Base-by-base conservation (phyloP, 2,329 filamentous ascomycete genomes). In the Cytospora mali region DNA sequence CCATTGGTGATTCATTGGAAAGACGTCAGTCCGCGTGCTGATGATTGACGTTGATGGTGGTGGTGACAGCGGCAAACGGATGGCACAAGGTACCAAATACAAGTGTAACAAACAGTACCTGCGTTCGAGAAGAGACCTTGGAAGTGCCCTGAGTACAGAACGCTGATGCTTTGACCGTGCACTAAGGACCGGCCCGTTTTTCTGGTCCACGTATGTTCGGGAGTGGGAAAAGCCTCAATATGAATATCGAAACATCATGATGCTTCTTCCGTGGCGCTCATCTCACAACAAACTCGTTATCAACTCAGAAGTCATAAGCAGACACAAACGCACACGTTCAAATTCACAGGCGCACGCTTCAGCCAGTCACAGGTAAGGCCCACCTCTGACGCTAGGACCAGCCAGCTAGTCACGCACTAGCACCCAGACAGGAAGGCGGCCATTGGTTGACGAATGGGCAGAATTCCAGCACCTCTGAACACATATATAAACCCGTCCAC, bases 401-500 rank as follows among this genome's bases (percentile, higher is more conserved):
- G 11, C 6, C 21, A 27, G 11, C 14, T 48, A 23, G 23, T 27
- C 18, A 3, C 13, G 4, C 21, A 9, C 52, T 16, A 42, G 13
- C 18, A 16, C 10, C 48, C 1, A 51, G 57, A 21, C 3, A 7
- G 28, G 62, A 10, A 64, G 58, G 58, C 58, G 62, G 62, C 42
- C 52, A 54, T 7, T 14, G 1, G 5, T 23, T 31, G 23, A 53
- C 29, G 29, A 49, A 25, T 16, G 14, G 59, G 62, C 62, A 64
- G 59, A 58, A 59, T 53, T 31, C 14, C 0, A 23, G n/a, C 42
- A 13, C 16, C 6, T 13, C 50, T 21, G 5, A 25, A 25, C 11
- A 10, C 55, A 13, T 64, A 66, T 61, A 58, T 53, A 66, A 58
- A 56, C 55, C 28, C 25, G 6, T 11, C 55, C 33, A 11, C 42